phyloP scores from a whole-genome alignment of 2,329 filamentous ascomycete genomes.

The Pseudogymnoascus sp. region DNA sequence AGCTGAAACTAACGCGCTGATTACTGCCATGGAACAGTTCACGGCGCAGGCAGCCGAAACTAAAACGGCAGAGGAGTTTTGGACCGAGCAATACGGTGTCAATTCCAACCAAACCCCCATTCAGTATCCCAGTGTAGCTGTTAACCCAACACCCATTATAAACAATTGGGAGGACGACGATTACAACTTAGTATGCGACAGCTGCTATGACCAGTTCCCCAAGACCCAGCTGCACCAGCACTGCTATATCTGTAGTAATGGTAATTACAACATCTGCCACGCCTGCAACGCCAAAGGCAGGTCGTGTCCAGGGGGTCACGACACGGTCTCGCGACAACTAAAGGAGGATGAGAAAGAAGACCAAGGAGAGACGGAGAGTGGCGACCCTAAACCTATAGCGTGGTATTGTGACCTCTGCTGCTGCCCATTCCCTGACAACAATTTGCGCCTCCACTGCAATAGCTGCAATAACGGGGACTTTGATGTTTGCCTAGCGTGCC shows the following conservation, averaged over 20 bases:
- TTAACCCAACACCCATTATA: too few species aligned
- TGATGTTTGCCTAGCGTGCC: background rate
- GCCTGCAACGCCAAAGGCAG: background rate
- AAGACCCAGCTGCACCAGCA: background rate
- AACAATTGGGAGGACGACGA: background rate
- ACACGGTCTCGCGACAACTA: background rate
- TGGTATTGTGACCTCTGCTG: background rate
- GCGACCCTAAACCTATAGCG: background rate
- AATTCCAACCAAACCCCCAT: too few species aligned
- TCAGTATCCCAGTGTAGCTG: too few species aligned
- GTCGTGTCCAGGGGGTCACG: background rate
- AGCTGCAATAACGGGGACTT: background rate
- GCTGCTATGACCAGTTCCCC: background rate
- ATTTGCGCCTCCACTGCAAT: background rate
- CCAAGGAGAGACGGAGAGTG: background rate
- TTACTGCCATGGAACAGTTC: too few species aligned
- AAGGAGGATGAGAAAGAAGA: background rate
- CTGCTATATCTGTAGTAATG: background rate
- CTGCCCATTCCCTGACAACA: background rate
- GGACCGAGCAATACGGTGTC: background rate
- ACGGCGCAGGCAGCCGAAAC: background rate
- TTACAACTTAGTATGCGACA: background rate
- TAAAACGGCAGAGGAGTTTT: background rate
- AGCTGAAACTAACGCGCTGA: background rate
- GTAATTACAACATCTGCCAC: background rate